Conservation (phyloP, 2,329 filamentous ascomycete species). For the Ophiocordyceps robertsii region DNA sequence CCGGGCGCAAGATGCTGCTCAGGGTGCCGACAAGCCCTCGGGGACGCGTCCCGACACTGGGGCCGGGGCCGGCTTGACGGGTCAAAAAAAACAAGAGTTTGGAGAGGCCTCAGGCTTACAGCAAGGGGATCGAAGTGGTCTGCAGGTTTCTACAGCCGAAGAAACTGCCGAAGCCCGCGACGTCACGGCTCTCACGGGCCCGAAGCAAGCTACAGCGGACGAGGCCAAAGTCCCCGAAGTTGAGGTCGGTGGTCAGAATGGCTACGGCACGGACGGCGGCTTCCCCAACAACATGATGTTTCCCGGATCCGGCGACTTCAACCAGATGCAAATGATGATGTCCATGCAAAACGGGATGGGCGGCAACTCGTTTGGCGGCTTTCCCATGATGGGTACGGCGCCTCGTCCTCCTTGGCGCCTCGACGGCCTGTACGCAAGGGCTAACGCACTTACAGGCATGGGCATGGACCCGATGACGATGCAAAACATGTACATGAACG, state of each 20-base stretch:
- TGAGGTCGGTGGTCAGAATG: constrained; percentile 16
- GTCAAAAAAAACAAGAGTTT: background rate
- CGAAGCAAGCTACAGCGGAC: constrained; percentile 4
- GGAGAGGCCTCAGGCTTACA: background rate
- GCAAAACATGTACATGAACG: constrained; percentile 69
- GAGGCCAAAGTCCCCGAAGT: constrained; percentile 5
- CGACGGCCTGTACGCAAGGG: background rate
- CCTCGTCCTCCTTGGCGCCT: background rate
- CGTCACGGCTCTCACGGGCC: background rate
- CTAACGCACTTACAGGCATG: constrained; percentile 63
- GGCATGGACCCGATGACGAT: constrained; percentile 70
- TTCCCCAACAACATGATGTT: constrained; percentile 48
- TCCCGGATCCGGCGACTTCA: constrained; percentile 50
- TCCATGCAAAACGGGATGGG: constrained; percentile 58
- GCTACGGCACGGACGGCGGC: constrained; percentile 26
- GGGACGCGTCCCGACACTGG: background rate
- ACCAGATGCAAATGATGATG: constrained; percentile 73
- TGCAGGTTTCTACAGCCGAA: background rate
- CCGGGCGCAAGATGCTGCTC: background rate
- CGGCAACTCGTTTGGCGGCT: constrained; percentile 38
- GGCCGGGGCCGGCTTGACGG: background rate
- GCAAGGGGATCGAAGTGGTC: background rate
- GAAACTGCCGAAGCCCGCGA: constrained; percentile 1
- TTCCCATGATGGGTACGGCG: constrained; percentile 68
- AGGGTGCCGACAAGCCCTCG: constrained; percentile 4